phyloP scores from a whole-genome alignment of 768 basidiomycete genomes.

The Kwoniella europaea region DNA sequence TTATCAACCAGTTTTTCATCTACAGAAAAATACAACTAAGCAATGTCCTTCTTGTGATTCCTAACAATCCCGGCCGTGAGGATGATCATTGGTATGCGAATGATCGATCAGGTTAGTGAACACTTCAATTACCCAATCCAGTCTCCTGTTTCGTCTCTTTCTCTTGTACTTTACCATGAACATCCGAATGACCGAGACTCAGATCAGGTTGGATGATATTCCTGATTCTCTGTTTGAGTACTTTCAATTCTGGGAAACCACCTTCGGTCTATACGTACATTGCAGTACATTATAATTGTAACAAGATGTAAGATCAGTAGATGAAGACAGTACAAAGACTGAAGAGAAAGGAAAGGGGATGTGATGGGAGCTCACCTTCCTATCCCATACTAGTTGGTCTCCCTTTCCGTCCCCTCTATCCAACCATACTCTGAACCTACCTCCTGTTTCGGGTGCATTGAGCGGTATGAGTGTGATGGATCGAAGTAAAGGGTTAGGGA shows the following conservation, averaged over 20 bases:
- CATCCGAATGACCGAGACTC: slow-evolving; percentile 86
- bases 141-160: neutral
- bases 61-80: no score
- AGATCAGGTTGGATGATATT: slow-evolving; percentile 80
- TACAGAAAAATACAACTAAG: no score
- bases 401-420: slow-evolving; percentile 50
- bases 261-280: slow-evolving; percentile 70
- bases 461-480: slow-evolving; percentile 75
- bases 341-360: no score
- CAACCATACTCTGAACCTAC: slow-evolving; percentile 90
- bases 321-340: no score
- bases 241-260: slow-evolving; percentile 77
- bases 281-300: no score
- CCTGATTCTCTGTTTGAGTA: slow-evolving; percentile 85
- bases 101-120: neutral
- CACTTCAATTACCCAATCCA: neutral
- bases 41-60: no score
- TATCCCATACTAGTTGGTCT: slow-evolving; percentile 71
- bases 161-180: slow-evolving; percentile 7
- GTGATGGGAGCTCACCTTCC: no score
- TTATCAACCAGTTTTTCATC: no score
- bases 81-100: no score
- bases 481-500: slow-evolving; percentile 75
- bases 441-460: slow-evolving; percentile 79
- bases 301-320: no score